Percentiles rank a stretch among this genome's conserved stretches.
phyloP scores from a whole-genome alignment of 106 monocot genomes.

The Acorus calamus region DNA sequence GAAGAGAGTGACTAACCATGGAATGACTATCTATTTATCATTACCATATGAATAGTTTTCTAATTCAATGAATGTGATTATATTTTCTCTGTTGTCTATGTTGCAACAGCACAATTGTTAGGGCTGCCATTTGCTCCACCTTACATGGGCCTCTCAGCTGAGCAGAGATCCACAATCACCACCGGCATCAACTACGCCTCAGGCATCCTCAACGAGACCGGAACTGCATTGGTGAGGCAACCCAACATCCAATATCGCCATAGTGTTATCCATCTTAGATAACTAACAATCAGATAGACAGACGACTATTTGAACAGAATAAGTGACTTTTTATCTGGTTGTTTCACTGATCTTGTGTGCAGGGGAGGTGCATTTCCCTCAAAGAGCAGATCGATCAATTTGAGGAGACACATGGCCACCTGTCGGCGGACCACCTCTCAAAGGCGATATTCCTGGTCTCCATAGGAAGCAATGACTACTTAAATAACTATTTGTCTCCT shows the following conservation, averaged over 20 bases:
- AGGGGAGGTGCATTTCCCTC: conserved; percentile 44
- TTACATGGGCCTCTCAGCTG: conserved; percentile 22
- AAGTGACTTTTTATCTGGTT: too few species aligned
- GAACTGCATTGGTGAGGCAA: conserved; percentile 27
- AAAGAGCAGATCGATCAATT: conserved; percentile 42
- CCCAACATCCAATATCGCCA: neutral
- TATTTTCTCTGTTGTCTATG: neutral
- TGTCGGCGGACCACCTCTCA: conserved; percentile 16
- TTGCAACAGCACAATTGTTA: conserved; percentile 20
- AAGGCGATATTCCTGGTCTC: conserved; percentile 37
- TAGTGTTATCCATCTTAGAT: too few species aligned
- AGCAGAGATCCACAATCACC: conserved; percentile 14
- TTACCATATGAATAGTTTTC: too few species aligned
- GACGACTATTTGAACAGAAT: too few species aligned
- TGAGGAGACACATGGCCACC: conserved; percentile 20
- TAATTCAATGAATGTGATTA: too few species aligned
- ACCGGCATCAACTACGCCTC: conserved; percentile 51
- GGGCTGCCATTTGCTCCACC: conserved; percentile 36
- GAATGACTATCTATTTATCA: too few species aligned
- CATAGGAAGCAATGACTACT: conserved; percentile 62
- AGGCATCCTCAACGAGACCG: conserved; percentile 43
- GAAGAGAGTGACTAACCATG: too few species aligned
- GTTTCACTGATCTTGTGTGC: neutral
- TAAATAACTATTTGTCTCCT: conserved; percentile 57
- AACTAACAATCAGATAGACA: too few species aligned